Evolutionary conservation across 2,329 filamentous ascomycete species (phyloP).

Genomic region (Dactylellina leptospora): DNA sequence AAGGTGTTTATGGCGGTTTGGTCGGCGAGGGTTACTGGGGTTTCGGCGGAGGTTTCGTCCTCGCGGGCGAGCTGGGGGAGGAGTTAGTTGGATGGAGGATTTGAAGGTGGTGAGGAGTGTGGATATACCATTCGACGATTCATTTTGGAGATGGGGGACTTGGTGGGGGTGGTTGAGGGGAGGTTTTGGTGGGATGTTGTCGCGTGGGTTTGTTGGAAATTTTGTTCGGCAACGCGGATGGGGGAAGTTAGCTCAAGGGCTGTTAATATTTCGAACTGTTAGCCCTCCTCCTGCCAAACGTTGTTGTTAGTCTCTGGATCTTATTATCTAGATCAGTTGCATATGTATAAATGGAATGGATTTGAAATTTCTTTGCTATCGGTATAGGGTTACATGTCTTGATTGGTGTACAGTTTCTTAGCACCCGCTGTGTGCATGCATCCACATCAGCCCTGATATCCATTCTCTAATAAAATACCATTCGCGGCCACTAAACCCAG

Average conservation of each 20-base stretch:
- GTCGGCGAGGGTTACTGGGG: slow-evolving; percentile 93
- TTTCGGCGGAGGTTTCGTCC: slow-evolving; percentile 82
- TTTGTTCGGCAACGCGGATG: background rate
- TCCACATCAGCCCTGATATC: no score
- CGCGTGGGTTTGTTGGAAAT: background rate
- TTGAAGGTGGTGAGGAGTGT: background rate
- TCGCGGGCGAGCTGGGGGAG: slow-evolving; percentile 83
- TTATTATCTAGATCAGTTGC: background rate
- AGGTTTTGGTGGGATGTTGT: slow-evolving; percentile 4
- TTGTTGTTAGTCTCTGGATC: background rate
- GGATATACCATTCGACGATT: slow-evolving; percentile 48
- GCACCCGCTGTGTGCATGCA: no score
- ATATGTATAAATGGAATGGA: no score
- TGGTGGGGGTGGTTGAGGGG: slow-evolving; percentile 14
- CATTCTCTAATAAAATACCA: no score
- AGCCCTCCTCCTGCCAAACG: no score
- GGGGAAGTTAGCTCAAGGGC: background rate
- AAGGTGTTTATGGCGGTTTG: slow-evolving; percentile 99
- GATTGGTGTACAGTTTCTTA: no score
- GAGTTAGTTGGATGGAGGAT: background rate
- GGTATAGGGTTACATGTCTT: no score
- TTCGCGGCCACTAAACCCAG: no score
- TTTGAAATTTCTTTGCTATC: no score
- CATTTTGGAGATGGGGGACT: slow-evolving; percentile 41
- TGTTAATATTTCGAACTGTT: no score